Evolutionary conservation across 208 protist genomes (phyloP).

Genomic region (Leishmania amazonensis): DNA sequence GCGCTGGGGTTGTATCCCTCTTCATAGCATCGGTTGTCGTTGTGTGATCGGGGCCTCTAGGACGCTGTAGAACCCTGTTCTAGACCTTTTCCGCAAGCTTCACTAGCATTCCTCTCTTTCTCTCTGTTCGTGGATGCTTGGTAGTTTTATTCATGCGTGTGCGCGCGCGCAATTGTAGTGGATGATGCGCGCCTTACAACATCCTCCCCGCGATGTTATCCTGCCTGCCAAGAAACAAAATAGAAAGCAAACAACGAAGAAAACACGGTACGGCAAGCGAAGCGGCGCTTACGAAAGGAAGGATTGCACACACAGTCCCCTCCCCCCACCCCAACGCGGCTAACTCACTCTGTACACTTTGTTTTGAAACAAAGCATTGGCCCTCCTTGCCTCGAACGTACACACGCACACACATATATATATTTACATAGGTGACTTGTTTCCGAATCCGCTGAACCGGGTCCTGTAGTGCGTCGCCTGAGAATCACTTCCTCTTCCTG

Average conservation of each 20-base stretch:
- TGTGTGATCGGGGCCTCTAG: background rate
- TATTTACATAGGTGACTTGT: background rate
- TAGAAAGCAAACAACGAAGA: background rate
- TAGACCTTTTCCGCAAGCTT: constrained; percentile 1
- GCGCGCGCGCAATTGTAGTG: background rate
- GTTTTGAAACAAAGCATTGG: background rate
- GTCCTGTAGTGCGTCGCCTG: background rate
- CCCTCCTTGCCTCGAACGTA: background rate
- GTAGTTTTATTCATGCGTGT: background rate
- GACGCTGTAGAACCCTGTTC: background rate
- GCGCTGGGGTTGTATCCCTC: background rate
- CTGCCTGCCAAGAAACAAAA: background rate
- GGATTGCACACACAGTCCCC: background rate
- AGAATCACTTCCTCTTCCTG: background rate
- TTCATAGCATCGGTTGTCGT: background rate
- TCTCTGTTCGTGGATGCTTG: background rate
- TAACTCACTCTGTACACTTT: background rate
- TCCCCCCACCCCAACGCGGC: too few relatives aligned
- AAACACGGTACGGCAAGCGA: background rate
- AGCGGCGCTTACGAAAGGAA: background rate
- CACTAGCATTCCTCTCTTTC: background rate
- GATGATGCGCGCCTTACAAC: background rate
- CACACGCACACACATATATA: background rate
- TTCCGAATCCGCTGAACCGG: background rate
- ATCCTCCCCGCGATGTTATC: background rate